Base-by-base conservation (phyloP, 768 basidiomycete genomes). In the Hericium erinaceus region DNA sequence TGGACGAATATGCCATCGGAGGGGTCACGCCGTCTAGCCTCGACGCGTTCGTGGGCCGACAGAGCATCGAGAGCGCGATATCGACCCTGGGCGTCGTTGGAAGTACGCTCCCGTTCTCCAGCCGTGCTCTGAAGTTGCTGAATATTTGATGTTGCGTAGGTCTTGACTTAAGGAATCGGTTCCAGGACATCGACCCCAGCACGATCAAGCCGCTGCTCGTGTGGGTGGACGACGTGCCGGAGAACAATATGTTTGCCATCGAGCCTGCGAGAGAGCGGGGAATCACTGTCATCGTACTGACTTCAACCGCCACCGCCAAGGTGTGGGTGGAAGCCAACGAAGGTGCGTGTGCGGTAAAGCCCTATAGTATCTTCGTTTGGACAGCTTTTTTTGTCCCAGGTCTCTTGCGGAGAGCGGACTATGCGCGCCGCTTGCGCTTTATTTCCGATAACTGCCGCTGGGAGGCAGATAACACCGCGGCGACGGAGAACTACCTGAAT, bases 1-100 rank as follows among this genome's bases (percentile, higher is more conserved):
- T 46, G 44, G 44, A 46, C 16, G 44, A 46, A 5, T 46, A 4
- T 15, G 44, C 44, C 12, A 57, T 66, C 18, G 69, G 69, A 2
- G 65, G 66, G 1, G 57, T 68, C 24, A 57, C 64, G 1, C 64
- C 62, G 11, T 63, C 61, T 12, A 62, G 56, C 48, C 58, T 69
- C 3, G 61, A 63, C 4, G 16, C 51, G 1, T 62, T 64, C 3
- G 22, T 64, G 10, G 68, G 65, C 4, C 38, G 55, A 13, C 53
- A 53, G 39, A 56, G 59, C 4, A 53, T 68, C n/a, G 55, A 48
- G 15, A 28, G 52, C 2, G 58, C 63, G 18, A 52, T 66, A 3
- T 53, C 59, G 6, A 26, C 44, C 28, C 16, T 33, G 33, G 44
- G 44, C 20, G 15, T 18, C 2, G 20, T 46, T 0, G 44, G 20